Conservation (phyloP, 2,329 filamentous ascomycete species). For the Scytalidium lignicola region DNA sequence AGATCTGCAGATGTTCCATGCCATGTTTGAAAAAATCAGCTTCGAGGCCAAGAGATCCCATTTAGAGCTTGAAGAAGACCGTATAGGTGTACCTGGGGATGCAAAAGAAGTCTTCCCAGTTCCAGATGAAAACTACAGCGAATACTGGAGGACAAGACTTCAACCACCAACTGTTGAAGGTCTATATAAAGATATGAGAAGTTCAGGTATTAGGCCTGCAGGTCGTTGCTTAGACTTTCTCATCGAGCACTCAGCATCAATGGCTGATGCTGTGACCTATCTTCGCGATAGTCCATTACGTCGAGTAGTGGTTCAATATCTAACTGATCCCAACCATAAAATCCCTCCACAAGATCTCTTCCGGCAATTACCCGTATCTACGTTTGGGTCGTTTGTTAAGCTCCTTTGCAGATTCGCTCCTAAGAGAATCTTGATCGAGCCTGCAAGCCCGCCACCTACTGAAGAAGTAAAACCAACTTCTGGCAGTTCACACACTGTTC, state of each 20-base stretch:
- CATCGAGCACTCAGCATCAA: slow-evolving; percentile 44
- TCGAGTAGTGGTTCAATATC: slow-evolving; percentile 13
- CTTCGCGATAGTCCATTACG: slow-evolving; percentile 38
- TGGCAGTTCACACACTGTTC: neutral
- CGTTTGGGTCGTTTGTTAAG: slow-evolving; percentile 47
- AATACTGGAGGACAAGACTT: slow-evolving; percentile 60
- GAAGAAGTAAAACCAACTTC: neutral
- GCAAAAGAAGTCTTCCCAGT: slow-evolving; percentile 48
- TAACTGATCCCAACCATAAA: slow-evolving; percentile 10
- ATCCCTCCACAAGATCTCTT: slow-evolving; percentile 12
- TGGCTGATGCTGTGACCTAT: slow-evolving; percentile 44
- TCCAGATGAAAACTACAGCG: slow-evolving; percentile 52
- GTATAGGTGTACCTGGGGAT: slow-evolving; percentile 51
- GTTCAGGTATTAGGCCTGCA: slow-evolving; percentile 41
- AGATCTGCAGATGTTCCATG: slow-evolving; percentile 44
- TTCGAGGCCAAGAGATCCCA: slow-evolving; percentile 18
- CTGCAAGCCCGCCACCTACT: neutral
- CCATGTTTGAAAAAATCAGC: slow-evolving; percentile 56
- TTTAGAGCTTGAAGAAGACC: neutral
- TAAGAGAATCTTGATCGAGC: neutral
- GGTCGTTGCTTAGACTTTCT: slow-evolving; percentile 50
- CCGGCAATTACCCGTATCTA: slow-evolving; percentile 16
- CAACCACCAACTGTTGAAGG: slow-evolving; percentile 53
- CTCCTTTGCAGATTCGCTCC: slow-evolving; percentile 41
- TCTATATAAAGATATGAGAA: slow-evolving; percentile 55